These are phyloP conservation scores for Spergularia marina DNA, from an alignment of 148 eudicot species.

Conservation along the genomic window DNA sequence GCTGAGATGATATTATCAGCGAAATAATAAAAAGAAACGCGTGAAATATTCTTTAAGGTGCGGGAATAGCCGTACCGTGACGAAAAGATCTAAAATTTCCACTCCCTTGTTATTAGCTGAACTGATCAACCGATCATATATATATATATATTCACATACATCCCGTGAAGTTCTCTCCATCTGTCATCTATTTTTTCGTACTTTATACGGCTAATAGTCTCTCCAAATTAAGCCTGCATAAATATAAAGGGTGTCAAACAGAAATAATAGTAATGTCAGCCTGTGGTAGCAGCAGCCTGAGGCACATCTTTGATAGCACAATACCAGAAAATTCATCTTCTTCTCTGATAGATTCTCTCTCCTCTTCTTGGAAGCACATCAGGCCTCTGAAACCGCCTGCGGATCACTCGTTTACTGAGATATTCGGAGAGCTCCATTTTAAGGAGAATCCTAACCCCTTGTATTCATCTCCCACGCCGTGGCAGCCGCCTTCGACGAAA, in stretches of 20 bases:
- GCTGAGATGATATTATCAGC: too few relatives aligned
- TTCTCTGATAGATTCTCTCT: conserved; percentile 41
- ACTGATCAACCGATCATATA: background rate
- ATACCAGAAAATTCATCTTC: conserved; percentile 46
- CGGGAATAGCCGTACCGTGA: background rate
- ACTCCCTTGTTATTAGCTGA: conserved; percentile 17
- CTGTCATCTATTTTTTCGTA: background rate
- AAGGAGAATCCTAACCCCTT: conserved; percentile 27
- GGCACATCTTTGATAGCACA: conserved; percentile 63
- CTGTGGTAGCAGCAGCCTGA: conserved; percentile 67
- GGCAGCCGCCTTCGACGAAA: conserved; percentile 19
- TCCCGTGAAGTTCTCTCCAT: conserved; percentile 30
- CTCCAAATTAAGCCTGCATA: conserved; percentile 4
- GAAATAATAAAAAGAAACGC: background rate
- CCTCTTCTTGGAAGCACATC: conserved; percentile 55
- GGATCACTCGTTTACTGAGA: conserved; percentile 56
- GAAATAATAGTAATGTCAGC: conserved; percentile 49
- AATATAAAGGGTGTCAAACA: background rate
- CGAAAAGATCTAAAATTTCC: background rate
- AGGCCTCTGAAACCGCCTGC: conserved; percentile 32
- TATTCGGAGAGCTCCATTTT: conserved; percentile 67
- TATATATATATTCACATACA: conserved; percentile 33
- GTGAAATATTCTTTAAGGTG: background rate
- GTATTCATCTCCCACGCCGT: conserved; percentile 11
- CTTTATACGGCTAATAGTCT: background rate